Evolutionary conservation across 352 stramenopile genomes (phyloP), one percentile per base, ranked within the genome.

Genomic region (Globisporangium acanthophoron): DNA sequence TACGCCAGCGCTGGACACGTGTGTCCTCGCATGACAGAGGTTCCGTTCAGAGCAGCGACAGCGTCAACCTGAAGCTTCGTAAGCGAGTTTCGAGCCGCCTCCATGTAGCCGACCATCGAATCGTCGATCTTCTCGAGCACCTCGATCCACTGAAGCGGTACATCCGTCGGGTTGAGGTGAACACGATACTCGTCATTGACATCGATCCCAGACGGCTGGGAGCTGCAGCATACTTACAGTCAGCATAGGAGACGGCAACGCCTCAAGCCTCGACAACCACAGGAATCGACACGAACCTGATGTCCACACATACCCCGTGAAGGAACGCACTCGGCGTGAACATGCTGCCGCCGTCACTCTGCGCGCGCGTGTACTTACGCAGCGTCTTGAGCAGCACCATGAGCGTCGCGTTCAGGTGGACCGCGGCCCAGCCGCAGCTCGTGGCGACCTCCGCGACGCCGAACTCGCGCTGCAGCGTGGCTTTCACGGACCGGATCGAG

Each of bases 71-170:
- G 66, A 37, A 88, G 59, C 0, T 45, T 49, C 2, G 44, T 29
- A 3, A 88, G 57, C 35, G 67, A 76, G 13, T 62, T 40, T 21
- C 61, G 67, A 1, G 78, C 70, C 21, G 60, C 52, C 7, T 70
- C 68, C 66, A 88, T 87, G 49, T 73, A 75, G n/a, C 48, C 1
- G 4, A 84, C 54, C 74, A 88, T 84, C 9, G 62, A 51, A 1
- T 53, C 56, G 51, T 88, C 78, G 3, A 88, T 64, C 15, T 58
- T 68, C 52, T 87, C 76, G 3, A 88, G 54, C 29, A 85, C 66
- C 61, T 85, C 69, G n/a, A 87, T 56, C 78, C 78, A 88, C 46
- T 88, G 78, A 4, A 87, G 55, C 3, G 76, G 78, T 8, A 88
- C 78, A 55, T 88, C 78, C 0, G 78, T 71, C 3, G 78, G 73